phyloP scores from a whole-genome alignment of 1,284 basidiomycete genomes.

The Apiotrichum akiyoshidainum region DNA sequence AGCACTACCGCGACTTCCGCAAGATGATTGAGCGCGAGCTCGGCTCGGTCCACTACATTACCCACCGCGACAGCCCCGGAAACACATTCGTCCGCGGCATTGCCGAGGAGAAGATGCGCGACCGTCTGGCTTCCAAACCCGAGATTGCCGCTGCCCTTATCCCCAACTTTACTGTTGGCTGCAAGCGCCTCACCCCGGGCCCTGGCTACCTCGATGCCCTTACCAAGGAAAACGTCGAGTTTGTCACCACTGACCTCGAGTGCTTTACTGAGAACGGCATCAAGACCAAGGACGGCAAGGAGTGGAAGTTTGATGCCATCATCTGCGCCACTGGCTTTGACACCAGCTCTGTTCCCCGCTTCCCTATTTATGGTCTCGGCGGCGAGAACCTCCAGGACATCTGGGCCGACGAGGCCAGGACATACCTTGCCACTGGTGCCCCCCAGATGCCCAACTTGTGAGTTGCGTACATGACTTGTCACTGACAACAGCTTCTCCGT shows the following conservation, averaged over 20 bases:
- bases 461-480: background rate
- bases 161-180: constrained; percentile 30
- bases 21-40: constrained; percentile 24
- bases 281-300: constrained; percentile 17
- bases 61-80: constrained; percentile 21
- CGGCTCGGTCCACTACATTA: constrained; percentile 12
- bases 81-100: constrained; percentile 13
- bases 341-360: constrained; percentile 31
- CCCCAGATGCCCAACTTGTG: constrained; percentile 38
- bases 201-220: constrained; percentile 45
- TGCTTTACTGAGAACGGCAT: constrained; percentile 30
- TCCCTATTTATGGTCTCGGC: constrained; percentile 27
- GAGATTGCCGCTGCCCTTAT: constrained; percentile 25
- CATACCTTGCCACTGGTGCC: constrained; percentile 34
- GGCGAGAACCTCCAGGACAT: constrained; percentile 37
- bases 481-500: constrained; percentile 11
- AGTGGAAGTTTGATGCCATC: constrained; percentile 32
- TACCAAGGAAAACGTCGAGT: constrained; percentile 29
- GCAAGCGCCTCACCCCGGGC: constrained; percentile 41
- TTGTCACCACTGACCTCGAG: constrained; percentile 24
- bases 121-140: constrained; percentile 18
- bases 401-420: constrained; percentile 26
- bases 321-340: constrained; percentile 41
- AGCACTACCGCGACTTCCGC: constrained; percentile 28
- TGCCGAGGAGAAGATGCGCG: constrained; percentile 25